Percentiles rank a stretch among this genome's conserved stretches.
These are phyloP conservation scores for Clarireedia monteithiana DNA, from an alignment of 2,329 filamentous ascomycete species.

Conservation along the genomic window DNA sequence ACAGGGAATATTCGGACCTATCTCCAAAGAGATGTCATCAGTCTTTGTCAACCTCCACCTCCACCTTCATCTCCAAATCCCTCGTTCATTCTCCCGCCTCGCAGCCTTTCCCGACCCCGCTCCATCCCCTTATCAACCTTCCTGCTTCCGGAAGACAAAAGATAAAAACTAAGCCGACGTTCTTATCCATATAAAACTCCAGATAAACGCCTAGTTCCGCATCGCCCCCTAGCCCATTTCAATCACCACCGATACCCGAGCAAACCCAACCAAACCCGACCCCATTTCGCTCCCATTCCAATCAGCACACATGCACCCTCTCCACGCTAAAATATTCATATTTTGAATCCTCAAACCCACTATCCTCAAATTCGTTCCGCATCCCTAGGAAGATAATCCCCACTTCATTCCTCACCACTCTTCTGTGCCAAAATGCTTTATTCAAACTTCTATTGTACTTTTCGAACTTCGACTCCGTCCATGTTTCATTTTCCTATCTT, in stretches of 20 bases:
- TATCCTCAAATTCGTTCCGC: not conserved
- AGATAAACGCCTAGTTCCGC: not conserved
- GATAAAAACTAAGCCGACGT: not conserved
- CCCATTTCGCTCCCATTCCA: not conserved
- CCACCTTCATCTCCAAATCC: not conserved
- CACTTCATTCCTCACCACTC: not conserved
- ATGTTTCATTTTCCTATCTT: not conserved
- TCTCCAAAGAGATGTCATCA: not conserved
- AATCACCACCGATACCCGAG: not conserved
- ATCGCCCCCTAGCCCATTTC: not conserved
- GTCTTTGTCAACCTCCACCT: not conserved
- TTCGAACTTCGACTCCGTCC: not conserved
- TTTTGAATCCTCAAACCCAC: not conserved
- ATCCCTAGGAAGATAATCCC: no score
- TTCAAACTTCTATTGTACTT: not conserved
- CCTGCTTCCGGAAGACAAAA: not conserved
- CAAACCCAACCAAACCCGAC: not conserved
- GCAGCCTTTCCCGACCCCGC: not conserved
- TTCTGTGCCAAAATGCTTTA: not conserved
- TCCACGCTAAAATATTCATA: not conserved
- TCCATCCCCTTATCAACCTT: not conserved
- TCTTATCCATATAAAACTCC: not conserved
- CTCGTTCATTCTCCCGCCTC: not conserved
- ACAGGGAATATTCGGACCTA: not conserved
- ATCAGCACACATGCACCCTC: not conserved